Conservation (phyloP, 148 eudicot genomes). For the Chenopodium berlandieri region DNA sequence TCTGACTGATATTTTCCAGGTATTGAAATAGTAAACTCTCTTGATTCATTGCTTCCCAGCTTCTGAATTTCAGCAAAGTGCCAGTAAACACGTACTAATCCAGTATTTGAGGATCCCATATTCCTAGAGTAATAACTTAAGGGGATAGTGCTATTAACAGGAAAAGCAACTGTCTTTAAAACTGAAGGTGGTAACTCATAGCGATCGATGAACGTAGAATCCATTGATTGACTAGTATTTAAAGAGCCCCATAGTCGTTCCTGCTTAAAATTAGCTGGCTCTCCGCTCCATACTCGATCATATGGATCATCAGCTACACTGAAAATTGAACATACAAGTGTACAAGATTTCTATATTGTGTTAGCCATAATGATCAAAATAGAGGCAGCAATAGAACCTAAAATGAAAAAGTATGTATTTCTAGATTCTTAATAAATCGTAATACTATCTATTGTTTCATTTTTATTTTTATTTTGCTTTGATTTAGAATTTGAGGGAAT, state of each 20-base stretch:
- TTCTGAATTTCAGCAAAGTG: conserved; percentile 20
- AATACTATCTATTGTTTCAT: too few relatives aligned
- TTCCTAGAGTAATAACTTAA: not conserved
- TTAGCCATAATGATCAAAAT: too few relatives aligned
- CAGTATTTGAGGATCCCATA: not conserved
- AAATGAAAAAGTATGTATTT: too few relatives aligned
- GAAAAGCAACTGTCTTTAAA: not conserved
- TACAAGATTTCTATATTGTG: too few relatives aligned
- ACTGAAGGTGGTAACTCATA: conserved; percentile 9
- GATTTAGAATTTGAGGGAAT: too few relatives aligned
- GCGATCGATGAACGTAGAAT: not conserved
- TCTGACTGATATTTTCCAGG: not conserved
- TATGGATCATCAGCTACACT: conserved; percentile 6
- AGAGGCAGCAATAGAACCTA: too few relatives aligned
- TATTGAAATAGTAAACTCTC: conserved; percentile 7
- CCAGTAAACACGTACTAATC: not conserved
- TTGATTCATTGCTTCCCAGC: not conserved
- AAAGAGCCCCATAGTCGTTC: not conserved
- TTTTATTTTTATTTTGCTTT: too few relatives aligned
- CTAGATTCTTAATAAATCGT: too few relatives aligned
- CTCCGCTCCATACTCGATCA: not conserved
- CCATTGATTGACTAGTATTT: not conserved
- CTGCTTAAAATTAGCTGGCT: not conserved
- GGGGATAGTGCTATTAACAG: not conserved
- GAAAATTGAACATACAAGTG: not conserved